Conservation (phyloP, 2,329 filamentous ascomycete species). For the Talaromyces sp. region DNA sequence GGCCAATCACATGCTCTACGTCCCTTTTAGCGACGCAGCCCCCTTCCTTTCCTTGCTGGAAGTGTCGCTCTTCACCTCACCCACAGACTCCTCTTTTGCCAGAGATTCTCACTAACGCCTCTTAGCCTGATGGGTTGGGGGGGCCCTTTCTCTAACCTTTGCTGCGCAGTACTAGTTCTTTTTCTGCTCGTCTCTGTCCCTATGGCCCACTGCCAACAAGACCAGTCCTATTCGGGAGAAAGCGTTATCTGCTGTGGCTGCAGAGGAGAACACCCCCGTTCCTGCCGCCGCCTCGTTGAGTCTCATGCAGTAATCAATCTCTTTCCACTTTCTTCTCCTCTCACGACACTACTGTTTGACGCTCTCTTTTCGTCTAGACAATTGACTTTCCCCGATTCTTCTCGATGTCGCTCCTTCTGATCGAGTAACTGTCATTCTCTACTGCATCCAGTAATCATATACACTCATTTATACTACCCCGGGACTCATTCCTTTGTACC, state of each 20-base stretch:
- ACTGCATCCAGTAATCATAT: neutral
- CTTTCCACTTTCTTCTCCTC: neutral
- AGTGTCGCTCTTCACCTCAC: neutral
- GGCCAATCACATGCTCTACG: neutral
- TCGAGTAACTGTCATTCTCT: conserved; percentile 4
- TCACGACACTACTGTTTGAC: neutral
- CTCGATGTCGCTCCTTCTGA: conserved; percentile 10
- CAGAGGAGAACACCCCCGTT: neutral
- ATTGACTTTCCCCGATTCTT: neutral
- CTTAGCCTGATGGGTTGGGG: neutral
- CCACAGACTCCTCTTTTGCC: neutral
- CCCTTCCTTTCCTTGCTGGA: conserved; percentile 11
- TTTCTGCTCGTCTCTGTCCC: neutral
- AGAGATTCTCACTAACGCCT: neutral
- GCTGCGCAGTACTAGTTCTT: too few relatives aligned
- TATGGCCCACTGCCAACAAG: neutral
- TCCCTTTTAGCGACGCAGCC: neutral
- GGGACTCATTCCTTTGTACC: conserved; percentile 11
- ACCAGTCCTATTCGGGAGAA: conserved; percentile 3
- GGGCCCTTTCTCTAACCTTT: neutral
- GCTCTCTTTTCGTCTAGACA: neutral
- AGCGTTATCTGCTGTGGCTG: conserved; percentile 6
- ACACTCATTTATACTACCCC: conserved; percentile 7
- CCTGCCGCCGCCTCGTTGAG: conserved; percentile 1
- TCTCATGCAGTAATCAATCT: conserved; percentile 5